A percentile compares a stretch with the other conserved stretches of the same genome.
Evolutionary conservation across 2,329 filamentous ascomycete species (phyloP).

Genomic region (Coccinonectria pachysandricola): DNA sequence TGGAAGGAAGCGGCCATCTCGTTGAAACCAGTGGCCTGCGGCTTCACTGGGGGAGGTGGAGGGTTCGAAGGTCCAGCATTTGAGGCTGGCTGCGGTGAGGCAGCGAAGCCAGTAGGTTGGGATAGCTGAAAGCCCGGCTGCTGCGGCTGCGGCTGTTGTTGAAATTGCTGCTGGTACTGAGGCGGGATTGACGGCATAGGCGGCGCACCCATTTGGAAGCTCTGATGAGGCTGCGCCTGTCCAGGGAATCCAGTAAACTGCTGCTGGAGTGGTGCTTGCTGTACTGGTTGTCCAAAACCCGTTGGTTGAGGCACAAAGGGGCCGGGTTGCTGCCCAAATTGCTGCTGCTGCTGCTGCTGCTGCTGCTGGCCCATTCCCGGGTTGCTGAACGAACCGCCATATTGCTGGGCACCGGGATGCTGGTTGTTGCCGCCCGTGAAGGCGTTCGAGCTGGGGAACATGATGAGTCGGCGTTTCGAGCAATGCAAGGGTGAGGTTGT

Average conservation of each 20-base stretch:
- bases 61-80: constrained; percentile 34
- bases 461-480: constrained; percentile 33
- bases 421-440: constrained; percentile 71
- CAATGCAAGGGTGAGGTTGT: too few relatives aligned
- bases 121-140: constrained; percentile 30
- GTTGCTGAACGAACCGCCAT: constrained; percentile 34
- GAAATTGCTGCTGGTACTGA: constrained; percentile 50
- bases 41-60: constrained; percentile 50
- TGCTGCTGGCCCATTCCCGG: constrained; percentile 34
- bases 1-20: constrained; percentile 60
- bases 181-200: constrained; percentile 49
- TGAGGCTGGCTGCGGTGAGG: constrained; percentile 38
- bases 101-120: constrained; percentile 34
- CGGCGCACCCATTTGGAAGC: constrained; percentile 50
- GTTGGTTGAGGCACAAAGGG: constrained; percentile 51
- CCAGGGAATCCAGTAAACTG: constrained; percentile 58
- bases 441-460: constrained; percentile 87
- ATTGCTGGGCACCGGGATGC: constrained; percentile 54
- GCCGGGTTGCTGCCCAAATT: constrained; percentile 32
- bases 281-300: constrained; percentile 41
- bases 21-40: constrained; percentile 55
- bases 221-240: constrained; percentile 42
- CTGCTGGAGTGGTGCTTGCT: constrained; percentile 45
- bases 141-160: constrained; percentile 40
- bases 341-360: constrained; percentile 31